Evolutionary conservation across 2,329 filamentous ascomycete species (phyloP).

Genomic region (Colletotrichum tanaceti): DNA sequence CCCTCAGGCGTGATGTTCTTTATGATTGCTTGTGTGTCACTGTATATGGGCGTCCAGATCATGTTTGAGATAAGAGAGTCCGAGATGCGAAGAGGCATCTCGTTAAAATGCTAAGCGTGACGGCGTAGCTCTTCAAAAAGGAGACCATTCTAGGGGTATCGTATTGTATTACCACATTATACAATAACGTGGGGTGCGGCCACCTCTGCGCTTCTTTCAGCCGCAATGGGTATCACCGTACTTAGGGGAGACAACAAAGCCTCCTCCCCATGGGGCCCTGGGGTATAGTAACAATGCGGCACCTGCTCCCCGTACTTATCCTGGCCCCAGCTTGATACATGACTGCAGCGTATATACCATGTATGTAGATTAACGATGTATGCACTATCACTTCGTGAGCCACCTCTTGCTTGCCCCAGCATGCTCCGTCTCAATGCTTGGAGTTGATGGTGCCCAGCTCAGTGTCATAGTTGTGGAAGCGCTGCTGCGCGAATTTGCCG

Average conservation of each 20-base stretch:
- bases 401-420: not conserved
- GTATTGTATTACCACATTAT: constrained; percentile 19
- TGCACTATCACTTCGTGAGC: not conserved
- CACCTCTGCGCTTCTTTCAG: not conserved
- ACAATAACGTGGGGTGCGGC: constrained; percentile 1
- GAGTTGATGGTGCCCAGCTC: constrained; percentile 40
- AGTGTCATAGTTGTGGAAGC: constrained; percentile 41
- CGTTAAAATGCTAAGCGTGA: constrained; percentile 79
- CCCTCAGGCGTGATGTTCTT: constrained; percentile 76
- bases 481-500: constrained; percentile 54
- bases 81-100: constrained; percentile 84
- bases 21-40: constrained; percentile 72
- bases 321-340: not conserved
- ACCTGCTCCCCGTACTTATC: not conserved
- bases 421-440: constrained; percentile 24
- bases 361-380: not conserved
- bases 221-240: not conserved
- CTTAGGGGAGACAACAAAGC: not conserved
- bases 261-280: not conserved
- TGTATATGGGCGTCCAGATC: constrained; percentile 89
- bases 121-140: not conserved
- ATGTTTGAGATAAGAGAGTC: constrained; percentile 96
- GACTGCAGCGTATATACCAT: not conserved
- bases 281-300: constrained; percentile 5
- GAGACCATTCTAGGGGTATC: not conserved